Conservation (phyloP, 2,329 filamentous ascomycete genomes). For the Pseudogymnoascus sp. region DNA sequence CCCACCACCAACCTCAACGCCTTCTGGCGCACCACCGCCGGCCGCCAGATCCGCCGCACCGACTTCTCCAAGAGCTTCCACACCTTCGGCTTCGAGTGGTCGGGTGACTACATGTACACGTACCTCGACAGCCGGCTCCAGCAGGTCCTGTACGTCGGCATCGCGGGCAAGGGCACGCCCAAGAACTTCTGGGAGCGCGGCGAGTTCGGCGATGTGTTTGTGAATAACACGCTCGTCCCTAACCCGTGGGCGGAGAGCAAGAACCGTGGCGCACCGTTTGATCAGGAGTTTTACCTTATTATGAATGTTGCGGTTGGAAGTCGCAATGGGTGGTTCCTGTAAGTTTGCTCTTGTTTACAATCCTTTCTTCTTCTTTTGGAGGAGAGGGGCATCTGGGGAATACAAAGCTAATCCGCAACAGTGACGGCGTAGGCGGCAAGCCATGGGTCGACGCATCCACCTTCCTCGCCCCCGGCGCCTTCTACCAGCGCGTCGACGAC, state of each 20-base stretch:
- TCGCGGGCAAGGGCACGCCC: conserved; percentile 22
- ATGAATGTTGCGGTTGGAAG: conserved; percentile 44
- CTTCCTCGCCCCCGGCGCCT: conserved; percentile 32
- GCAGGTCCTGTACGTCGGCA: conserved; percentile 33
- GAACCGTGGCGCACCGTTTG: conserved; percentile 39
- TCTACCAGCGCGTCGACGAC: conserved; percentile 33
- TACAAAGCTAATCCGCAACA: conserved; percentile 17
- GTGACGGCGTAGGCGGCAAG: conserved; percentile 36
- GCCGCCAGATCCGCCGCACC: conserved; percentile 29
- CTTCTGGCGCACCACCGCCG: conserved; percentile 27
- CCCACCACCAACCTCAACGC: conserved; percentile 20
- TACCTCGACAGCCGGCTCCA: conserved; percentile 40
- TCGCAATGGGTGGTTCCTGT: conserved; percentile 41
- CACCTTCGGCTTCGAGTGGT: conserved; percentile 47
- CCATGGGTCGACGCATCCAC: conserved; percentile 38
- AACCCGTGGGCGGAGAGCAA: conserved; percentile 36
- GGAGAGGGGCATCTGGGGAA: neutral
- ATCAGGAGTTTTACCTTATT: conserved; percentile 43
- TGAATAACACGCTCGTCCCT: conserved; percentile 34
- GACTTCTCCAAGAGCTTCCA: conserved; percentile 38
- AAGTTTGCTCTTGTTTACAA: conserved; percentile 14
- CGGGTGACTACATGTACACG: conserved; percentile 43
- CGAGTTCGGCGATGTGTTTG: conserved; percentile 32
- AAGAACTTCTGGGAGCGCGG: conserved; percentile 35
- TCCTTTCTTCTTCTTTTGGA: neutral